These are phyloP conservation scores for Solanum stenotomum DNA, from an alignment of 257 asterid genomes.

Conservation along the genomic window DNA sequence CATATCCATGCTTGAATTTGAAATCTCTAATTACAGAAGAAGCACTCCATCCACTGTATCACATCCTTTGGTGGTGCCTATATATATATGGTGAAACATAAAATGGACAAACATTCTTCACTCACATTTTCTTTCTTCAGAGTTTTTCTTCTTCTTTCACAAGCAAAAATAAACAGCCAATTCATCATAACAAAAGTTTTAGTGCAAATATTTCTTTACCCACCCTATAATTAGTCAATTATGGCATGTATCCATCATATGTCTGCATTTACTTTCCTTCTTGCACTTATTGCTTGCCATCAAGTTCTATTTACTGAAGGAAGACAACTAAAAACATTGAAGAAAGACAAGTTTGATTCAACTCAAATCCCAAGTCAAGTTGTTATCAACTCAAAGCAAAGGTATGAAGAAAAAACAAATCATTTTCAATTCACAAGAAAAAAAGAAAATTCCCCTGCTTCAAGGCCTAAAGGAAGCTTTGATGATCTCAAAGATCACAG, in stretches of 20 bases:
- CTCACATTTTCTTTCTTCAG: background rate
- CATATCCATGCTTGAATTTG: background rate
- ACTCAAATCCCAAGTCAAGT: background rate
- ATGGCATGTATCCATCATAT: slow-evolving; percentile 28
- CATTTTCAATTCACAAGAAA: slow-evolving; percentile 17
- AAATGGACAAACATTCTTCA: background rate
- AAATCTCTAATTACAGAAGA: background rate
- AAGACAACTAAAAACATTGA: slow-evolving; percentile 28
- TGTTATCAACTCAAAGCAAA: slow-evolving; percentile 13
- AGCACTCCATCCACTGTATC: background rate
- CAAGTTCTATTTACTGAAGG: slow-evolving; percentile 23
- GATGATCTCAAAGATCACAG: slow-evolving; percentile 37
- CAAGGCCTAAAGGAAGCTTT: background rate
- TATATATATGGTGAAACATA: background rate
- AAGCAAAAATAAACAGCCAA: background rate
- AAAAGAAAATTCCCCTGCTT: slow-evolving; percentile 42
- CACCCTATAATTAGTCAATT: background rate
- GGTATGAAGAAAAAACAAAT: background rate
- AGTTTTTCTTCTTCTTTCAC: background rate
- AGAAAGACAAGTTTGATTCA: slow-evolving; percentile 3
- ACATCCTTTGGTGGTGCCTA: background rate
- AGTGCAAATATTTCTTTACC: background rate
- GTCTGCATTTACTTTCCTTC: slow-evolving; percentile 19
- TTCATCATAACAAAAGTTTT: background rate
- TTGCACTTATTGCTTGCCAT: slow-evolving; percentile 17